Conservation (phyloP, 2,329 filamentous ascomycete genomes). For the Scortechinia acanthostroma region DNA sequence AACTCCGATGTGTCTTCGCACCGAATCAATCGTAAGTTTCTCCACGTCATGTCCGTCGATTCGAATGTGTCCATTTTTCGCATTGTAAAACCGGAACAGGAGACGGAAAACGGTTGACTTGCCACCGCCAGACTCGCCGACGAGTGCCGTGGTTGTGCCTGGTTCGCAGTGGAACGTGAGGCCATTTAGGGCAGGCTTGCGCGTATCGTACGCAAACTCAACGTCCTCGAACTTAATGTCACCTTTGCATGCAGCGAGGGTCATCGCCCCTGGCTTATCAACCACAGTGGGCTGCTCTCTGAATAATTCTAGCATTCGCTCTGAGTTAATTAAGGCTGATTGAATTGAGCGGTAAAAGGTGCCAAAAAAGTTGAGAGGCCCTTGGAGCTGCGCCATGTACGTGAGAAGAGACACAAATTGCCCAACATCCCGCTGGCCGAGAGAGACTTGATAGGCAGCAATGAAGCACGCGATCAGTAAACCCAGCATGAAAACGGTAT, state of each 20-base stretch:
- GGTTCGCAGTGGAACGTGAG: slow-evolving; percentile 79
- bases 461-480: slow-evolving; percentile 67
- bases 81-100: slow-evolving; percentile 94
- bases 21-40: slow-evolving; percentile 85
- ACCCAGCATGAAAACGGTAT: slow-evolving; percentile 72
- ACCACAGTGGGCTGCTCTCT: slow-evolving; percentile 89
- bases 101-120: slow-evolving; percentile 95
- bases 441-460: slow-evolving; percentile 70
- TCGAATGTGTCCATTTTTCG: slow-evolving; percentile 70
- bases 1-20: slow-evolving; percentile 84
- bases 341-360: slow-evolving; percentile 95
- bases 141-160: slow-evolving; percentile 89
- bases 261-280: slow-evolving; percentile 60
- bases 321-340: slow-evolving; percentile 93
- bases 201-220: slow-evolving; percentile 80
- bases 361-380: slow-evolving; percentile 79
- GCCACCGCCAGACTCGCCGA: slow-evolving; percentile 91
- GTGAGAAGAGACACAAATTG: slow-evolving; percentile 69
- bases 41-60: slow-evolving; percentile 80
- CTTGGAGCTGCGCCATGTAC: slow-evolving; percentile 74
- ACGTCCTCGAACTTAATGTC: slow-evolving; percentile 84
- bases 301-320: slow-evolving; percentile 90
- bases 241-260: slow-evolving; percentile 65
- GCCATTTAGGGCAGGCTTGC: slow-evolving; percentile 76
- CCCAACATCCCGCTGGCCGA: slow-evolving; percentile 56